Base-by-base conservation (phyloP, 108 stramenopile genomes). In the Skeletonema costatum region DNA sequence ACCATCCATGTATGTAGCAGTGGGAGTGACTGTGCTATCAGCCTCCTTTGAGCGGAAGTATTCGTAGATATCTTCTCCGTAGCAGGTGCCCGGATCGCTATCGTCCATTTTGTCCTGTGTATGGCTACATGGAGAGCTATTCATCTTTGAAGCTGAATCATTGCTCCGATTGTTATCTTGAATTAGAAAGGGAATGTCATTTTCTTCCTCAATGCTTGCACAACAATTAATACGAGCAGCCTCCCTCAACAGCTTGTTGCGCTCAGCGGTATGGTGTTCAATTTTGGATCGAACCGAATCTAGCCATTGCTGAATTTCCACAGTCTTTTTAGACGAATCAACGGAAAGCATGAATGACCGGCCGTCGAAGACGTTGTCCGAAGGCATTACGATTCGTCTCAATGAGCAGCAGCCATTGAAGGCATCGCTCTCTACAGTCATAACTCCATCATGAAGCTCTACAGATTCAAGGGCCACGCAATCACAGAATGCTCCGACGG, bases 1-100 rank as follows among this genome's bases (percentile, higher is more conserved):
- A 48, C 74, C 60, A 9, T 81, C 70, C 93, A 99, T 98, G 84
- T 97, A 98, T 17, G 86, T 33, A 39, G 10, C 9, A 39, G 39
- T 39, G 1, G 91, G 93, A 48, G 90, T 91, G 25, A 95, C 90
- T 4, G 88, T 85, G 1, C 92, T 95, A 7, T 46, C 59, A 17
- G 53, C 60, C 83, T 99, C 99, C 84, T 89, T 87, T 41, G 66
- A 75, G 58, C 96, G 90, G 85, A 96, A 98, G 80, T 97, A 93
- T 14, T 83, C 74, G 86, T 98, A 99, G 91, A 98, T 98, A 59
- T 97, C 96, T 62, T 94, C 85, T 13, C 97, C 98, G 68, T 98
- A 98, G 70, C 90, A 91, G 42, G 97, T 94, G 8, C 89, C 97
- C 68, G 94, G 92, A 8, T 94, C 89, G 16, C 98, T 97, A 87